A percentile compares a stretch with the other conserved stretches of the same genome.
Evolutionary conservation across 1,284 basidiomycete species (phyloP).

Genomic region (Laetiporus sulphureus): DNA sequence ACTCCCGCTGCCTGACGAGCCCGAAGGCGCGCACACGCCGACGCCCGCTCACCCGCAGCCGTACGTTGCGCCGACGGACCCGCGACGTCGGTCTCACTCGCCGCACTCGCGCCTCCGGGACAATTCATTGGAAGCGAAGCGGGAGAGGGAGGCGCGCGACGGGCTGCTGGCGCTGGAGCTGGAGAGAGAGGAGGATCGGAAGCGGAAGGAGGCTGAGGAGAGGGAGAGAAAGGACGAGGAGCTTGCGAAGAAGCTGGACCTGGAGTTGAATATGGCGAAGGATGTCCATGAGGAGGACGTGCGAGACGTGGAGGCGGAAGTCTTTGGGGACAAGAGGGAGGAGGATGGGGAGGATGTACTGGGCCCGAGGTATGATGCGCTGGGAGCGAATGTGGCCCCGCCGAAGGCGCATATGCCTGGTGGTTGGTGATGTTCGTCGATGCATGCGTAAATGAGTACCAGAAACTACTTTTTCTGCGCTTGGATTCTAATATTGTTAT

Average conservation of each 20-base stretch:
- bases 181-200: conserved; percentile 33
- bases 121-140: background rate
- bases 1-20: background rate
- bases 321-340: background rate
- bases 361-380: too few relatives aligned
- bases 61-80: background rate
- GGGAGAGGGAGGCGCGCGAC: conserved; percentile 19
- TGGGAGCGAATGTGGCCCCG: background rate
- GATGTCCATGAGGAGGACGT: conserved; percentile 4
- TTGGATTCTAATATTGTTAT: too few relatives aligned
- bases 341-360: too few relatives aligned
- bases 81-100: background rate
- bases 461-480: too few relatives aligned
- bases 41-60: conserved; percentile 8
- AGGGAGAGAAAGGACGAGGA: conserved; percentile 29
- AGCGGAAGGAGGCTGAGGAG: conserved; percentile 24
- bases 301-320: background rate
- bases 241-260: conserved; percentile 28
- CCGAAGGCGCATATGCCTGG: conserved; percentile 5
- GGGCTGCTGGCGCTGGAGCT: conserved; percentile 17
- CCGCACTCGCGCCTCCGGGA: background rate
- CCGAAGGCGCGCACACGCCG: background rate
- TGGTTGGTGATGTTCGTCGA: conserved; percentile 9
- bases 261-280: conserved; percentile 26
- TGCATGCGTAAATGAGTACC: too few relatives aligned